Conservation (phyloP, 352 stramenopile species). For the Globisporangium middletonii region DNA sequence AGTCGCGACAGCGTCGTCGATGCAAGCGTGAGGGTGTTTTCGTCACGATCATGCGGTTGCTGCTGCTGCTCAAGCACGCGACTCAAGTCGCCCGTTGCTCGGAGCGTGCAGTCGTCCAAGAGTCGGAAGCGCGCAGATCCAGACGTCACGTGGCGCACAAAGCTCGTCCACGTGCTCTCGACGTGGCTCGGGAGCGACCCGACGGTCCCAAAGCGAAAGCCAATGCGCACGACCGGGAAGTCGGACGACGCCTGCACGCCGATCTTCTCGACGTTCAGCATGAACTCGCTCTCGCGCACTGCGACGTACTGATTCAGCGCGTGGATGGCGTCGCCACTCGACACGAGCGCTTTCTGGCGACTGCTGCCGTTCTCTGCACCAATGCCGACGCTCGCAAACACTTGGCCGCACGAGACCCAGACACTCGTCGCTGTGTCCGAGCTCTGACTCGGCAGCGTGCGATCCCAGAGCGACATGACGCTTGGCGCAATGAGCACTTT, state of each 20-base stretch:
- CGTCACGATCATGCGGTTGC: background rate
- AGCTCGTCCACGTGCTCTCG: conserved; percentile 42
- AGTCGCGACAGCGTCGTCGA: conserved; percentile 23
- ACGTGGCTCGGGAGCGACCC: conserved; percentile 31
- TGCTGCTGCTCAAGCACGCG: conserved; percentile 30
- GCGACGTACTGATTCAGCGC: conserved; percentile 40
- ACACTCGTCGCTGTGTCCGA: conserved; percentile 17
- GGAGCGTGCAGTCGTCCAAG: conserved; percentile 50
- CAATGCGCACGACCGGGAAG: conserved; percentile 29
- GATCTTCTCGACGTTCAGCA: conserved; percentile 65
- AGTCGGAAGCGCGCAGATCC: conserved; percentile 40
- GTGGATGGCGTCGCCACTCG: conserved; percentile 18
- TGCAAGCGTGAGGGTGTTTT: conserved; percentile 9
- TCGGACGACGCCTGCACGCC: conserved; percentile 36
- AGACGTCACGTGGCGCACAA: conserved; percentile 32
- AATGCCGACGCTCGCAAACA: conserved; percentile 51
- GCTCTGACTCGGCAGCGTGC: background rate
- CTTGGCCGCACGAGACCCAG: conserved; percentile 52
- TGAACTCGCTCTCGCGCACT: conserved; percentile 31
- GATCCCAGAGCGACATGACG: conserved; percentile 54
- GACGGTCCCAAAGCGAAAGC: conserved; percentile 31
- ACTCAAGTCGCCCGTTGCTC: conserved; percentile 36
- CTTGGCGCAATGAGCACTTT: conserved; percentile 71
- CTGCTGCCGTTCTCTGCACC: conserved; percentile 20
- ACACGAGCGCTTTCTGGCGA: conserved; percentile 13